Evolutionary conservation across 2,329 filamentous ascomycete species (phyloP).

Genomic region (Blastomyces parvus): DNA sequence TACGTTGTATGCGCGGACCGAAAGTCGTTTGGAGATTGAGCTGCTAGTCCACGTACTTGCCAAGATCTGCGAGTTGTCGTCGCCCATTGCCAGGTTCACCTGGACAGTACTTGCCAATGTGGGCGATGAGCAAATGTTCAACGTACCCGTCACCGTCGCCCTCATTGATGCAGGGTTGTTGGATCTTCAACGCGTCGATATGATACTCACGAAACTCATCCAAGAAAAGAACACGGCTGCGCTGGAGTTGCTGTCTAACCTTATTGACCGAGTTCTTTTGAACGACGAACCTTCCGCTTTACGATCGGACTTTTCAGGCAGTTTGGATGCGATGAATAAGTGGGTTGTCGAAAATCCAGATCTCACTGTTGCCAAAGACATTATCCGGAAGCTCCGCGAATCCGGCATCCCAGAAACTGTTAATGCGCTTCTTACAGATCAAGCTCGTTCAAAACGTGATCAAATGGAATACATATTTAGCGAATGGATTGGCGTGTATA

Average conservation of each 20-base stretch:
- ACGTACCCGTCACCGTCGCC: constrained; percentile 51
- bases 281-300: constrained; percentile 68
- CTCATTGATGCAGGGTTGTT: constrained; percentile 52
- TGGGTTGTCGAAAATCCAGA: constrained; percentile 69
- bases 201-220: constrained; percentile 63
- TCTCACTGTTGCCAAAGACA: constrained; percentile 55
- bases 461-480: constrained; percentile 93
- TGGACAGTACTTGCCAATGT: constrained; percentile 41
- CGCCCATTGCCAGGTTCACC: constrained; percentile 45
- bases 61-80: constrained; percentile 54
- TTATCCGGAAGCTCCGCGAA: constrained; percentile 57
- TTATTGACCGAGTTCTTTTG: constrained; percentile 70
- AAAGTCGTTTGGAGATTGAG: constrained; percentile 51
- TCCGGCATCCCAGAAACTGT: constrained; percentile 48
- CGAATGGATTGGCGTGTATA: constrained; percentile 80
- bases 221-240: constrained; percentile 60
- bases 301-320: constrained; percentile 76
- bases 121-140: constrained; percentile 54
- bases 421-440: constrained; percentile 47
- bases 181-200: constrained; percentile 57
- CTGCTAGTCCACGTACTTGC: constrained; percentile 52
- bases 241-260: constrained; percentile 66
- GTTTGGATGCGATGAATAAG: constrained; percentile 67
- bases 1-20: constrained; percentile 46
- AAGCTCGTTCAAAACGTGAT: constrained; percentile 55